Base-by-base conservation (phyloP, 1,139 yeast genomes). In the Geotrichum phurueaensis region DNA sequence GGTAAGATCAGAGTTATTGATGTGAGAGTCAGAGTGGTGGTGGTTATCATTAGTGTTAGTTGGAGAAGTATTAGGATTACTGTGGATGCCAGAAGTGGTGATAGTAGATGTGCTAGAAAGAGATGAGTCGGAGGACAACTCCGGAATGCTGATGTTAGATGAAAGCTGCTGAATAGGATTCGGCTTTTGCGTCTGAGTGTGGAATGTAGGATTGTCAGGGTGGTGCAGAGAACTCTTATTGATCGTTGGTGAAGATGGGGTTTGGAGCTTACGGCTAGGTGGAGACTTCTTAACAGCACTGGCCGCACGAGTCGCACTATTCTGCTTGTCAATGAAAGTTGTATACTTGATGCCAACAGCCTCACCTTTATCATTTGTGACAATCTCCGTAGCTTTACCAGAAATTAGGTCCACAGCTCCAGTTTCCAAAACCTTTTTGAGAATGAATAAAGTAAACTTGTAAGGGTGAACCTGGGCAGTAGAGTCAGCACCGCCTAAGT, bases 381-480 rank as follows among this genome's bases (percentile, higher is more conserved):
- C 63, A 27, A 91, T 78, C 68, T 86, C 85, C 52, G 82, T 83
- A 33, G 89, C 97, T 74, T 89, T 89, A 45, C 97, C 99, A 60
- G 89, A 79, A 33, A 92, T 80, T 58, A 94, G 77, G 67, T 89
- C 96, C n/a, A 91, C 88, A n/a, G 90, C 84, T 1, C 96, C 96
- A 1, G 87, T 77, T 68, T 88, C 92, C 64, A 88, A 83, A 43
- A 97, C 96, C 71, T 89, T 87, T 66, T 84, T 83, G 65, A 94
- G 77, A 13, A 94, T 79, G 69, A 82, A 87, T 60, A 86, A 88
- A 36, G 98, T 92, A 73, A 94, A 92, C 72, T 87, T 87, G 76
- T 88, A 90, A 1, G 99, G 99, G 72, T 94, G 98, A 10, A 94
- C 97, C 74, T 94, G 99, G 0, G 97, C 98, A 0, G 98, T 92